A percentile compares a stretch with the other conserved stretches of the same genome.
phyloP scores from a whole-genome alignment of 2,329 filamentous ascomycete species.

The Biscogniauxia mediterranea region DNA sequence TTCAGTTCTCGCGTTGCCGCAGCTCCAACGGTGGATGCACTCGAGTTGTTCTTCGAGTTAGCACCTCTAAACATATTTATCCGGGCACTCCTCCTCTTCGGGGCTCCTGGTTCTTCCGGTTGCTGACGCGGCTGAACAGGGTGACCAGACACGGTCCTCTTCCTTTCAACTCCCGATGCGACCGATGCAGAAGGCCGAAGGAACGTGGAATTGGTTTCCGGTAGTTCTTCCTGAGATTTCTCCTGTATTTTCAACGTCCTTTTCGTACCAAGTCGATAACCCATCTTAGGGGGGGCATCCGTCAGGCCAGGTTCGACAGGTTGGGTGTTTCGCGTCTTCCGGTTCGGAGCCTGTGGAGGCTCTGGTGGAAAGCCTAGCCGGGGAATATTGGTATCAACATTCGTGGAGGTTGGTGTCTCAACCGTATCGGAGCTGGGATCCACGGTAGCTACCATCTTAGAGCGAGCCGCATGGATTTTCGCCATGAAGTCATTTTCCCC shows the following conservation, averaged over 20 bases:
- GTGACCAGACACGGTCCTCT: constrained; percentile 90
- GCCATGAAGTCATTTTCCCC: constrained; percentile 56
- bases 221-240: constrained; percentile 39
- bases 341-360: constrained; percentile 50
- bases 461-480: constrained; percentile 52
- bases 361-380: constrained; percentile 38
- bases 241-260: constrained; percentile 34
- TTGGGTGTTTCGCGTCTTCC: constrained; percentile 55
- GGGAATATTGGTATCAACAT: constrained; percentile 36
- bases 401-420: constrained; percentile 61
- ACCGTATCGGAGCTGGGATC: constrained; percentile 51
- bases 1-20: constrained; percentile 72
- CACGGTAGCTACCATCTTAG: constrained; percentile 41
- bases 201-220: constrained; percentile 40
- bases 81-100: constrained; percentile 69
- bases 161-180: constrained; percentile 62
- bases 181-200: constrained; percentile 40
- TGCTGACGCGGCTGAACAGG: constrained; percentile 54
- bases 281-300: constrained; percentile 65
- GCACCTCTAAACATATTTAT: constrained; percentile 69
- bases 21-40: constrained; percentile 54
- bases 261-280: constrained; percentile 52
- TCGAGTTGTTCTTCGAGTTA: constrained; percentile 61
- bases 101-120: constrained; percentile 59
- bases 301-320: constrained; percentile 48